phyloP scores from a whole-genome alignment of 345 rosid species.

The Hypericum perforatum region DNA sequence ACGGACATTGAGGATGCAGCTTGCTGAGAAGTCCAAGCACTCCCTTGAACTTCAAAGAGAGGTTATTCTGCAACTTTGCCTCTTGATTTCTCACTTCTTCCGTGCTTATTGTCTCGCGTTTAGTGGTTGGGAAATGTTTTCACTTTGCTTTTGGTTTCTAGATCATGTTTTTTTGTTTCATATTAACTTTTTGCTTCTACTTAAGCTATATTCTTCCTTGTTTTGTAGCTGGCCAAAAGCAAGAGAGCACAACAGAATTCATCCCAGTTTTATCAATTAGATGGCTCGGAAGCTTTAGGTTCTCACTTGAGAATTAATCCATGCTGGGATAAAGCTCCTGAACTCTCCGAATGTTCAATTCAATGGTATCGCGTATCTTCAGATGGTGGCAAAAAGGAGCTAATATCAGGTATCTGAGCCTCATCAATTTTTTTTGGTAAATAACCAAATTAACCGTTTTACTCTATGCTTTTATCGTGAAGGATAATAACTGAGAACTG shows the following conservation, averaged over 20 bases:
- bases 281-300: conserved; percentile 81
- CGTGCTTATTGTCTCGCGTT: no score
- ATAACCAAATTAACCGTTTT: no score
- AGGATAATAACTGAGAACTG: no score
- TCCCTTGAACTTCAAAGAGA: conserved; percentile 64
- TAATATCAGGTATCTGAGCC: conserved; percentile 60
- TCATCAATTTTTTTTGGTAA: neutral
- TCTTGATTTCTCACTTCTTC: neutral
- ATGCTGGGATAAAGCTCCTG: conserved; percentile 60
- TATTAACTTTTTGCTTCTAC: no score
- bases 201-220: conserved; percentile 8
- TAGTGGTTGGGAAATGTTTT: no score
- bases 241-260: conserved; percentile 43
- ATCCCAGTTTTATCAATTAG: conserved; percentile 54
- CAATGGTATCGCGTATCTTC: conserved; percentile 81
- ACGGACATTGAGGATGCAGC: conserved; percentile 67
- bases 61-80: conserved; percentile 24
- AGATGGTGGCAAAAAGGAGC: conserved; percentile 68
- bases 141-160: no score
- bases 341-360: conserved; percentile 53
- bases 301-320: conserved; percentile 58
- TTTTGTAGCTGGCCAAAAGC: conserved; percentile 54
- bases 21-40: conserved; percentile 65
- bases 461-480: no score
- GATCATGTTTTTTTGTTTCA: no score